phyloP scores from a whole-genome alignment of 2,329 filamentous ascomycete genomes.

The Fusarium begoniae region DNA sequence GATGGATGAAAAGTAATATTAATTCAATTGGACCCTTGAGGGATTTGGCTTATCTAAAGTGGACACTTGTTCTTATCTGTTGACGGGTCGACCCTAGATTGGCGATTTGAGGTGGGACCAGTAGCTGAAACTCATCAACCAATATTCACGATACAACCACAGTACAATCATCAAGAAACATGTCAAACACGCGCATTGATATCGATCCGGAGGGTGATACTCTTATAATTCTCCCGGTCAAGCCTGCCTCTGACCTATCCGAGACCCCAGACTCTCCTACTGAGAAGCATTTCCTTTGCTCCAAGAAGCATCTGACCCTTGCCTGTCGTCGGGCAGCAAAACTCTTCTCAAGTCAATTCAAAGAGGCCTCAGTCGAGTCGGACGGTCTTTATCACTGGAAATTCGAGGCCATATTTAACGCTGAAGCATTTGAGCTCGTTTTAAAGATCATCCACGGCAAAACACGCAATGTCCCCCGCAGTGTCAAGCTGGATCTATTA shows the following conservation, averaged over 20 bases:
- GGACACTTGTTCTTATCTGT: no score
- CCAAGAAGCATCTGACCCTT: neutral
- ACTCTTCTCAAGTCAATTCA: neutral
- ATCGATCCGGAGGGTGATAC: neutral
- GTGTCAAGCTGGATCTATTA: accelerated
- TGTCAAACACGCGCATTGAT: neutral
- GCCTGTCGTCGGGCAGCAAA: neutral
- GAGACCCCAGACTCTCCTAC: accelerated
- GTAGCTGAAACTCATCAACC: no score
- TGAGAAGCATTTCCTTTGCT: neutral
- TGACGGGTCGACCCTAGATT: no score
- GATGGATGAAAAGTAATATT: neutral
- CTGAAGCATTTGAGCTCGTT: neutral
- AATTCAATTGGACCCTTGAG: neutral
- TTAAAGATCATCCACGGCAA: neutral
- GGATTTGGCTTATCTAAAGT: no score
- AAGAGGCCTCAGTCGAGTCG: neutral
- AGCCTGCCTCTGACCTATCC: accelerated
- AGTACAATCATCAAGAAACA: neutral
- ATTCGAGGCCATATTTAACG: neutral
- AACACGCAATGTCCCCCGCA: neutral
- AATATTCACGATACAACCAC: no score
- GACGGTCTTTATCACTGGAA: neutral
- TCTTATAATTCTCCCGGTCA: neutral
- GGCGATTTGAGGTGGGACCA: no score